phyloP scores from a whole-genome alignment of 2,329 filamentous ascomycete genomes.

The Aschersonia sp. region DNA sequence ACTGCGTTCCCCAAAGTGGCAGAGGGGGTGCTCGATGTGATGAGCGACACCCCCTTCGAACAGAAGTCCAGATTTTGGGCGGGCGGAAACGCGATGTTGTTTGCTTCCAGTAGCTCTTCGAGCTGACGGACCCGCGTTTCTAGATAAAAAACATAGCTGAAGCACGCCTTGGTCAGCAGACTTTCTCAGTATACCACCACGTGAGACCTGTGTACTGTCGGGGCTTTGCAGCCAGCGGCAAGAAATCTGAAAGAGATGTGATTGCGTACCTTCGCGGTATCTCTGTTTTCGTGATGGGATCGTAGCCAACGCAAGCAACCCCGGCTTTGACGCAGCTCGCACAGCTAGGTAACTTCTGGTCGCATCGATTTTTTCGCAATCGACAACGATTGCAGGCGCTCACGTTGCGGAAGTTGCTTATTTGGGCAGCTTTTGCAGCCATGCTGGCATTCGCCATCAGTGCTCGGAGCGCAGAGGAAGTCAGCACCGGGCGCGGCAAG shows the following conservation, averaged over 20 bases:
- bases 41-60: conserved; percentile 31
- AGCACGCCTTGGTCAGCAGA: neutral
- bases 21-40: conserved; percentile 14
- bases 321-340: conserved; percentile 86
- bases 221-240: neutral
- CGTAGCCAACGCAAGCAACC: conserved; percentile 86
- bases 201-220: too few species aligned
- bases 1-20: conserved; percentile 6
- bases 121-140: conserved; percentile 77
- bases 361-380: conserved; percentile 85
- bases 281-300: conserved; percentile 91
- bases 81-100: conserved; percentile 58
- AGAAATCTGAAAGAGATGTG: conserved; percentile 19
- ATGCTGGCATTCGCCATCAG: neutral
- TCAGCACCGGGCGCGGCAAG: too few species aligned
- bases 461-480: neutral
- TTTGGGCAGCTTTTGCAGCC: conserved; percentile 35
- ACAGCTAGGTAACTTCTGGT: conserved; percentile 84
- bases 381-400: conserved; percentile 91
- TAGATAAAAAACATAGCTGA: conserved; percentile 85
- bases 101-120: conserved; percentile 56
- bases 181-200: too few species aligned
- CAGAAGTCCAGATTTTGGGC: conserved; percentile 55
- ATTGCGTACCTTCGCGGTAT: conserved; percentile 74
- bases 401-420: conserved; percentile 68